Percentiles rank a stretch among this genome's conserved stretches.
Conservation (phyloP, 306 rosid species). For the Hylodesmum podocarpum region DNA sequence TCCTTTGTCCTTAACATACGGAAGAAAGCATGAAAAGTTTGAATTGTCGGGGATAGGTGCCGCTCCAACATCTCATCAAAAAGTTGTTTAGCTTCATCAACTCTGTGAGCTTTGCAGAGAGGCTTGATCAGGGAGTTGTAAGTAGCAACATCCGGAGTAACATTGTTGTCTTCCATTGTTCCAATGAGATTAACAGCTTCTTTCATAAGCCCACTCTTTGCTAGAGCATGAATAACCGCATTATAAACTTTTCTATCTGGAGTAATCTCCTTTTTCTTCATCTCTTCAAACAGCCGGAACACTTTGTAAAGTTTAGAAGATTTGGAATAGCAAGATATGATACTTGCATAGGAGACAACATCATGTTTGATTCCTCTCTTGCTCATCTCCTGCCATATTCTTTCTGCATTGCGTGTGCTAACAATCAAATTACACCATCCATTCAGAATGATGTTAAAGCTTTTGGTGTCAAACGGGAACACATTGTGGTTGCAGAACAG, state of each 20-base stretch:
- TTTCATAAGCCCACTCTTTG: slow-evolving; percentile 56
- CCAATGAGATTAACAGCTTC: slow-evolving; percentile 61
- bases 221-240: slow-evolving; percentile 72
- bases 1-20: slow-evolving; percentile 54
- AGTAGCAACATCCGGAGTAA: slow-evolving; percentile 65
- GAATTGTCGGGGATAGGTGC: slow-evolving; percentile 63
- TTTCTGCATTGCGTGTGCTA: slow-evolving; percentile 60
- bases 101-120: slow-evolving; percentile 61
- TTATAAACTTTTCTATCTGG: slow-evolving; percentile 86
- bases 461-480: slow-evolving; percentile 66
- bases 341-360: slow-evolving; percentile 71
- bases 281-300: slow-evolving; percentile 57
- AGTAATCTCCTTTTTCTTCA: slow-evolving; percentile 52
- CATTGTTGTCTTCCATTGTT: slow-evolving; percentile 64
- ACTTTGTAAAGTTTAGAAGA: slow-evolving; percentile 63
- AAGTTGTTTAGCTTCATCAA: slow-evolving; percentile 58
- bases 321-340: slow-evolving; percentile 83
- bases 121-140: slow-evolving; percentile 83
- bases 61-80: slow-evolving; percentile 58
- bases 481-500: slow-evolving; percentile 58
- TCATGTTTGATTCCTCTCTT: slow-evolving; percentile 65
- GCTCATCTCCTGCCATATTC: slow-evolving; percentile 84
- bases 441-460: slow-evolving; percentile 84
- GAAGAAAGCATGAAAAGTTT: slow-evolving; percentile 81
- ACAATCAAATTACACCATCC: slow-evolving; percentile 86